Base-by-base conservation (phyloP, 768 basidiomycete species). In the Suillus subaureus region DNA sequence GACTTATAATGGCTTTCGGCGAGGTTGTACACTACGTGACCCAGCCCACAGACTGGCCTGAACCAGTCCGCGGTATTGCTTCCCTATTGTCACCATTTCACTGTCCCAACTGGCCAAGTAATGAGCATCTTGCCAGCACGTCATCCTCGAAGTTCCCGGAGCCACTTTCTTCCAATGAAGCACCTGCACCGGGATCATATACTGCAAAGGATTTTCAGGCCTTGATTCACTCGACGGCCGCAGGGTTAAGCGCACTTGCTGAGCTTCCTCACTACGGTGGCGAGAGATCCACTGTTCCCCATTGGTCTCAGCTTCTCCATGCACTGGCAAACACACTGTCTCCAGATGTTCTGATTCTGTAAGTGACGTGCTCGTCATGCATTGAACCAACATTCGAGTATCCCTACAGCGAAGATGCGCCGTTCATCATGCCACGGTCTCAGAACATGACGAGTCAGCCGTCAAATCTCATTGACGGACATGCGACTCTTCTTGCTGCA, bases 281-380 rank as follows among this genome's bases (percentile, higher is more conserved):
- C n/a, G 6, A 23, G n/a, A 47, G 47, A 23, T 23, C 47, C 6
- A 47, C 47, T 13, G 47, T 23, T 23, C n/a, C 47, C 12, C n/a
- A 40, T 39, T 58, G 57, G 57, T 58, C 57, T 58, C 57, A 40
- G 12, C 39, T 58, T 28, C 4, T 58, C 23, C 57, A 28, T 58
- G 57, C 39, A 6, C 18, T 58, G 26, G 57, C 39, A 4, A 40
- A 40, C 16, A 58, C 57, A 1, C n/a, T 58, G 16, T 58, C 57
- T 11, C 8, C 57, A 26, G 39, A 58, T 12, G 39, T 40, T 28
- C 16, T 40, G 1, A 58, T 40, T 40, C 16, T 58, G 57, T 58
- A 26, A 58, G 57, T 40, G 9, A 12, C 16, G 40, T 18, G 2
- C 0, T 21, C 26, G 5, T 60, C 9, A 6, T 6, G 39, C 11